Evolutionary conservation across 208 protist species (phyloP).

Genomic region (Trichomonas gallinae): DNA sequence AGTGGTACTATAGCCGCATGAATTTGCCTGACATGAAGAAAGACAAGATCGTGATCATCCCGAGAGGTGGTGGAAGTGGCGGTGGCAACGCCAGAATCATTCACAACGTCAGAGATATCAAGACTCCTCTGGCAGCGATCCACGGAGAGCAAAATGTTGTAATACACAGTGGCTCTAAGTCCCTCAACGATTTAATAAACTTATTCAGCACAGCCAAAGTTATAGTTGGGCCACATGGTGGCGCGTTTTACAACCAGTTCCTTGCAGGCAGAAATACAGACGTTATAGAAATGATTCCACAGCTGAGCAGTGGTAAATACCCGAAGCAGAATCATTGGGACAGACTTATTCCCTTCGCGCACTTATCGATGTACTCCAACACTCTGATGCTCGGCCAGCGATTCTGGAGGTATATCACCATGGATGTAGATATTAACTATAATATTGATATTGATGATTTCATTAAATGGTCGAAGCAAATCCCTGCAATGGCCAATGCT

Average conservation of each 20-base stretch:
- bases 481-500: not conserved
- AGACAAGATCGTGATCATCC: not conserved
- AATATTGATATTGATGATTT: not conserved
- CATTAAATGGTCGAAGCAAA: not conserved
- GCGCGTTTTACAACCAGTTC: slow-evolving; percentile 12
- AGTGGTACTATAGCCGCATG: not conserved
- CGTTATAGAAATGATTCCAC: not conserved
- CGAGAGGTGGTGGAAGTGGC: not conserved
- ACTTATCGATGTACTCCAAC: not conserved
- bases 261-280: not conserved
- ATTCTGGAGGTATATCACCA: not conserved
- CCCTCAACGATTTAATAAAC: not conserved
- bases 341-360: not conserved
- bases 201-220: not conserved
- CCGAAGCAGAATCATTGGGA: not conserved
- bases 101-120: not conserved
- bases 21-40: not conserved
- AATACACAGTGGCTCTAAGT: not conserved
- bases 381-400: not conserved
- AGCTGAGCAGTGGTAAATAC: not conserved
- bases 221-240: not conserved
- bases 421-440: not conserved
- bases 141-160: not conserved
- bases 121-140: not conserved
- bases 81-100: not conserved